Percentiles rank a stretch among this genome's conserved stretches.
Conservation (phyloP, 2,329 filamentous ascomycete species). For the Chalaropsis ovoidea region DNA sequence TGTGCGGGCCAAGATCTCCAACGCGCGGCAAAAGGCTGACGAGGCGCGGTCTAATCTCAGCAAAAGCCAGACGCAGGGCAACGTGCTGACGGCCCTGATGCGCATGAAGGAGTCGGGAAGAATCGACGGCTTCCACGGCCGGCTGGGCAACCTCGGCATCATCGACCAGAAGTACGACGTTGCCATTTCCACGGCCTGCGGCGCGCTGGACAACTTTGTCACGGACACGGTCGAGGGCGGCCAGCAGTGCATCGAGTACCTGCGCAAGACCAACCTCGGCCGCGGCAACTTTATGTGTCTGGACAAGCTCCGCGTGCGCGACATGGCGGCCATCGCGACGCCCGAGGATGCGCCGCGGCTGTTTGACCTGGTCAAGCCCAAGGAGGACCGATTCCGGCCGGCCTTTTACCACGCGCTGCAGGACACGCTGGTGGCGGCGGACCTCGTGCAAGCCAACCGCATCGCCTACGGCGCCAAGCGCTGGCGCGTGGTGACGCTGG, state of each 20-base stretch:
- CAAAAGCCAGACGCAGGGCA: conserved; percentile 83
- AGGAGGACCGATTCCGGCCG: conserved; percentile 74
- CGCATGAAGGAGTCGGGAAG: conserved; percentile 90
- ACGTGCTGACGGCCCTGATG: conserved; percentile 84
- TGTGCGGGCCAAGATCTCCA: conserved; percentile 74
- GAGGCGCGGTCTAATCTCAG: conserved; percentile 86
- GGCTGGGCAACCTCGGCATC: conserved; percentile 83
- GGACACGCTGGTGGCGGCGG: conserved; percentile 85
- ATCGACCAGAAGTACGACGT: conserved; percentile 94
- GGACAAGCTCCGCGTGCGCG: conserved; percentile 70
- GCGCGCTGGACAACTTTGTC: conserved; percentile 86
- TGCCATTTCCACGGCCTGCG: conserved; percentile 94
- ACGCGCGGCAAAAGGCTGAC: conserved; percentile 85
- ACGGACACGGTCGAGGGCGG: conserved; percentile 92
- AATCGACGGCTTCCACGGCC: conserved; percentile 93
- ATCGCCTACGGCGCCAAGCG: conserved; percentile 89
- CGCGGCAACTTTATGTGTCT: conserved; percentile 95
- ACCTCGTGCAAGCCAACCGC: conserved; percentile 90
- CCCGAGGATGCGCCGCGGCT: conserved; percentile 86
- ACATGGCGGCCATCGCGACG: conserved; percentile 70
- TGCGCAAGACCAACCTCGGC: conserved; percentile 93
- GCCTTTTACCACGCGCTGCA: conserved; percentile 94
- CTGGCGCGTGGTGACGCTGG: conserved; percentile 93
- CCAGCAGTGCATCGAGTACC: conserved; percentile 95
- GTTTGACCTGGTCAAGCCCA: conserved; percentile 84